phyloP scores from a whole-genome alignment of 345 rosid genomes.

The Excoecaria agallocha region DNA sequence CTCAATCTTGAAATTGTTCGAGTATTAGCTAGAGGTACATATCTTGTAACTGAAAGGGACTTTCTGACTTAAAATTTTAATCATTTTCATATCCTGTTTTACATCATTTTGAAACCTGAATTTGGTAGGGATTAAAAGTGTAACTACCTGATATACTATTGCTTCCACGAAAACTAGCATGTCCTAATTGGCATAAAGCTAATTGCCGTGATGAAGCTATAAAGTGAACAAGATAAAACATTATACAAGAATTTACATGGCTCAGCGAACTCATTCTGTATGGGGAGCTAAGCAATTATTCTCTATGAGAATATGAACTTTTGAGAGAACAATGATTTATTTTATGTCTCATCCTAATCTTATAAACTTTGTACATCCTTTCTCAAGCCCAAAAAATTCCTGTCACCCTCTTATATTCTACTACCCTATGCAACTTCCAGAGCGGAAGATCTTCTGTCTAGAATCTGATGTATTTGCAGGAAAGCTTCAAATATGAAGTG shows the following conservation, averaged over 20 bases:
- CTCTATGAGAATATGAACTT: not conserved
- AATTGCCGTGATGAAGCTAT: not conserved
- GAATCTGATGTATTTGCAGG: not conserved
- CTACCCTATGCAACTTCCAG: not conserved
- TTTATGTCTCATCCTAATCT: not conserved
- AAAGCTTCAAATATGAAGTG: not conserved
- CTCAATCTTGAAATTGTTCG: constrained; percentile 92
- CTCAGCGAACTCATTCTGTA: not conserved
- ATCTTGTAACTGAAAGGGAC: constrained; percentile 12
- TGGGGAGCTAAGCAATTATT: not conserved
- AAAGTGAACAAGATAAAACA: not conserved
- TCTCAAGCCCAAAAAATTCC: not conserved
- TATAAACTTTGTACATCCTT: not conserved
- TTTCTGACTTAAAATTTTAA: not conserved
- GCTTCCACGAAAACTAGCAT: not conserved
- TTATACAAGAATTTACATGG: not conserved
- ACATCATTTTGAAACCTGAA: not conserved
- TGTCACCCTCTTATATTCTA: not conserved
- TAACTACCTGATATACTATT: not conserved
- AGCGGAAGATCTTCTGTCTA: not conserved
- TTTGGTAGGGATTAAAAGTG: not conserved
- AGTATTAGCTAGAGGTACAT: constrained; percentile 81
- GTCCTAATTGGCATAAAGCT: not conserved
- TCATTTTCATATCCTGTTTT: not conserved
- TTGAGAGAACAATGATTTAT: not conserved